Base-by-base conservation (phyloP, 1,284 basidiomycete genomes). In the Somion occarium region DNA sequence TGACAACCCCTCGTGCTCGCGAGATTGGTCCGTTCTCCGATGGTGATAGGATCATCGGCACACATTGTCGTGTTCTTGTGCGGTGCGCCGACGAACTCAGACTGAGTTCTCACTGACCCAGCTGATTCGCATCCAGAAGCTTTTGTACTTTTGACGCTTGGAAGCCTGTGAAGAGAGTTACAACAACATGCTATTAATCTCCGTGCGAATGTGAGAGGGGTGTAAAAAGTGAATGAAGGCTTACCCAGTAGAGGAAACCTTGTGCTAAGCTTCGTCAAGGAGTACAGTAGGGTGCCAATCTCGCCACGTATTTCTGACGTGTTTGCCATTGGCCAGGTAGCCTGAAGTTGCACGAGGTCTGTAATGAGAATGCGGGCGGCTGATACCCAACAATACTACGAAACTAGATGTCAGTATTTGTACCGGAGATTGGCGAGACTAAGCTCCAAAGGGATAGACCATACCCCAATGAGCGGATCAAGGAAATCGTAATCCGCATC, bases 401-500 rank as follows among this genome's bases (percentile, higher is more conserved):
- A 47, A 45, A 53, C 44, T 26, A 47, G 25, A 46, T 3, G 1
- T n/a, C 24, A 49, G 59, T 38, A 22, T 27, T 38, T 11, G n/a
- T 55, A 52, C 45, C 15, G 51, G 47, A 51, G 49, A 25, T 20
- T 18, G 41, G 13, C 44, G 47, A 50, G 48, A 37, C 3, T 47
- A 24, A 15, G 41, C 30, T 39, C 26, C 24, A 48, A 50, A 50
- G 20, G 13, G 23, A 23, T 5, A 11, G 68, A 74, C 13, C 85
- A 57, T 69, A 88, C 85, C 52, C 82, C 84, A 55, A 88, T 73
- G 56, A 88, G 78, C 20, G 87, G 87, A 68, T 89, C 86, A 26
- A 89, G 73, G 63, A 79, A 84, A 38, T 77, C 74, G 54, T 78
- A 85, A 60, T 88, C 85, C 59, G 75, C 66, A 34, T 87, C 83